Percentiles rank a stretch among this genome's conserved stretches.
Conservation (phyloP, 2,329 filamentous ascomycete genomes). For the Ascocoryne sarcoides region DNA sequence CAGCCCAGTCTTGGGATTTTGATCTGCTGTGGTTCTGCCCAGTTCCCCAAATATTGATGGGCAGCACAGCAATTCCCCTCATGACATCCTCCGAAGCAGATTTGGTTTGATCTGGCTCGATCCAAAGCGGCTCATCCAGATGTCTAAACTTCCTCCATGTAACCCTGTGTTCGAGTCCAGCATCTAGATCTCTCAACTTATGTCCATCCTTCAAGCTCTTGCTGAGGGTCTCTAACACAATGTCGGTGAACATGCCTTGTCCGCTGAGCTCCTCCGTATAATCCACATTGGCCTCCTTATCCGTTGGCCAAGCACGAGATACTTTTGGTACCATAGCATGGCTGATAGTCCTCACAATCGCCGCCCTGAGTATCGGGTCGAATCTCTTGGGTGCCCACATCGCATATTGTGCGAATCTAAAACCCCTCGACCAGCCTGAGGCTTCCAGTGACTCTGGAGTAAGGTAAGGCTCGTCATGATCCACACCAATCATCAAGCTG, state of each 20-base stretch:
- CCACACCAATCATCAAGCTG: slow-evolving; percentile 19
- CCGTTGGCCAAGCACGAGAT: not conserved
- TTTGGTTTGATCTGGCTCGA: slow-evolving; percentile 8
- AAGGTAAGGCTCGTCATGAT: slow-evolving; percentile 19
- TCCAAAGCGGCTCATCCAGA: slow-evolving; percentile 13
- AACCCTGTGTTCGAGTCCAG: slow-evolving; percentile 17
- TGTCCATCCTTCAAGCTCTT: slow-evolving; percentile 11
- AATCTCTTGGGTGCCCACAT: slow-evolving; percentile 20
- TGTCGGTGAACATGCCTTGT: slow-evolving; percentile 18
- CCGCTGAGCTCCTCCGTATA: slow-evolving; percentile 14
- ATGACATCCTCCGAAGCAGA: slow-evolving; percentile 9
- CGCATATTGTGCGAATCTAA: slow-evolving; percentile 13
- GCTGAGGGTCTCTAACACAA: slow-evolving; percentile 14
- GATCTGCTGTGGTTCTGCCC: slow-evolving; percentile 19
- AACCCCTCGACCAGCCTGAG: slow-evolving; percentile 15
- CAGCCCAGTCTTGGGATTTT: slow-evolving; percentile 9
- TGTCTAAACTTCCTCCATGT: slow-evolving; percentile 20
- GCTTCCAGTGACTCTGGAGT: slow-evolving; percentile 4
- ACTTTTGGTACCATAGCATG: slow-evolving; percentile 9
- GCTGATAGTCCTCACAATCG: slow-evolving; percentile 18
- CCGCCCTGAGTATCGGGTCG: slow-evolving; percentile 16
- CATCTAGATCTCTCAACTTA: slow-evolving; percentile 16
- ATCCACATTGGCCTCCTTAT: not conserved
- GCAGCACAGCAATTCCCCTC: slow-evolving; percentile 15
- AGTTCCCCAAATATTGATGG: slow-evolving; percentile 19